Evolutionary conservation across 352 stramenopile species (phyloP).

Genomic region (Pythium brachiatum): DNA sequence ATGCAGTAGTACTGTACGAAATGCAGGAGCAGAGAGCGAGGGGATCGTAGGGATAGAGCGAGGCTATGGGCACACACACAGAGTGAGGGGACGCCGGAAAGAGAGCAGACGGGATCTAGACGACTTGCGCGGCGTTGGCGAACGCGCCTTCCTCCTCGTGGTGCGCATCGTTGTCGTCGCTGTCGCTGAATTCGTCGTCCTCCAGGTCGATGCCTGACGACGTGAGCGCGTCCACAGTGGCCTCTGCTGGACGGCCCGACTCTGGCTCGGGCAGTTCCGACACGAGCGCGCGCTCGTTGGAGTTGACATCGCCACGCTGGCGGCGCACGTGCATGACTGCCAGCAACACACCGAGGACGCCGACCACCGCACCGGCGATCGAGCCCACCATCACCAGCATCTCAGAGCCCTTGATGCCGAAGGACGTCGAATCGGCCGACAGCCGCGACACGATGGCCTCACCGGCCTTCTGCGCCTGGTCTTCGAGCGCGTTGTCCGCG

Average conservation of each 20-base stretch:
- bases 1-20: conserved; percentile 2
- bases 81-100: conserved; percentile 2
- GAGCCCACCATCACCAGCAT: conserved; percentile 8
- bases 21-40: neutral
- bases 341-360: conserved; percentile 20
- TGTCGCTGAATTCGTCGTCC: conserved; percentile 10
- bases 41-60: neutral
- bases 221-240: conserved; percentile 8
- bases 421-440: conserved; percentile 17
- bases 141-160: conserved; percentile 29
- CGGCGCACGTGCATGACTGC: conserved; percentile 20
- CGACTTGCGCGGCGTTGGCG: conserved; percentile 23
- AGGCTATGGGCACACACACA: conserved; percentile 10
- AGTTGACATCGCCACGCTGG: conserved; percentile 10
- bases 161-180: conserved; percentile 5
- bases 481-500: conserved; percentile 6
- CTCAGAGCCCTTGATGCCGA: conserved; percentile 16
- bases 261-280: conserved; percentile 20
- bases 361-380: conserved; percentile 18
- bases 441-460: conserved; percentile 14
- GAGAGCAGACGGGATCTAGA: neutral
- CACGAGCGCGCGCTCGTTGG: conserved; percentile 14
- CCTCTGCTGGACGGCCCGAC: conserved; percentile 3
- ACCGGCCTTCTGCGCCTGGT: conserved; percentile 9
- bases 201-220: conserved; percentile 13